phyloP scores from a whole-genome alignment of 495 filamentous ascomycete genomes.

The Talaromyces trachyspermus region DNA sequence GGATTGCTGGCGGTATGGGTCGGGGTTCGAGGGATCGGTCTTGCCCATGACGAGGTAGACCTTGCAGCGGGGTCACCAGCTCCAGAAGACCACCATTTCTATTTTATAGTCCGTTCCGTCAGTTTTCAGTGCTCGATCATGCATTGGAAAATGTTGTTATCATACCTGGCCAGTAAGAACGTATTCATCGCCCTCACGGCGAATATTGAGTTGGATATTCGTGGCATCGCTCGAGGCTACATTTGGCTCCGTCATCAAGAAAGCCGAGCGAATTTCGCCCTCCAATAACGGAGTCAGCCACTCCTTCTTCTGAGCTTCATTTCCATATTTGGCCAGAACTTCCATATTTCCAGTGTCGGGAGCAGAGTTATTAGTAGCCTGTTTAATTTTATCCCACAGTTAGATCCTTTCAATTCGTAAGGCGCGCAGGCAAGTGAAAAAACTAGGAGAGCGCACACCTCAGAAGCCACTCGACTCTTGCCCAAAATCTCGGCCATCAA shows the following conservation, averaged over 20 bases:
- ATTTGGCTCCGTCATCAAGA: slow-evolving; percentile 89
- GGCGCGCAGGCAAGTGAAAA: background rate
- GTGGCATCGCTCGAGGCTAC: slow-evolving; percentile 80
- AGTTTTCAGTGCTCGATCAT: too few species aligned
- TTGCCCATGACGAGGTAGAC: slow-evolving; percentile 93
- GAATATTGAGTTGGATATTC: slow-evolving; percentile 80
- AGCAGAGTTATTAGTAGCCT: slow-evolving; percentile 83
- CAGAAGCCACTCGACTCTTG: slow-evolving; percentile 67
- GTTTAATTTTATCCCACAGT: too few species aligned
- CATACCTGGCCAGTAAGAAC: slow-evolving; percentile 76
- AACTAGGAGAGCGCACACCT: slow-evolving; percentile 33
- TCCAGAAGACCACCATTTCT: slow-evolving; percentile 97
- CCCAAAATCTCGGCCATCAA: slow-evolving; percentile 89
- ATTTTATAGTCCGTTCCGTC: background rate
- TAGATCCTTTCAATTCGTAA: too few species aligned
- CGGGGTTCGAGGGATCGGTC: slow-evolving; percentile 58
- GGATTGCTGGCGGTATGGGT: slow-evolving; percentile 80
- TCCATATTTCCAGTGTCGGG: slow-evolving; percentile 97
- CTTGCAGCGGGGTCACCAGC: slow-evolving; percentile 86
- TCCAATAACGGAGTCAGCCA: slow-evolving; percentile 82
- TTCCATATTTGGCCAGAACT: slow-evolving; percentile 87
- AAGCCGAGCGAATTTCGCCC: slow-evolving; percentile 79
- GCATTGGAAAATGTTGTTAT: background rate
- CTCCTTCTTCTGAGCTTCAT: slow-evolving; percentile 76
- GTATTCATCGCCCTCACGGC: slow-evolving; percentile 71